These are phyloP conservation scores for Aureobasidium vineae DNA, from an alignment of 2,329 filamentous ascomycete genomes.

Conservation along the genomic window DNA sequence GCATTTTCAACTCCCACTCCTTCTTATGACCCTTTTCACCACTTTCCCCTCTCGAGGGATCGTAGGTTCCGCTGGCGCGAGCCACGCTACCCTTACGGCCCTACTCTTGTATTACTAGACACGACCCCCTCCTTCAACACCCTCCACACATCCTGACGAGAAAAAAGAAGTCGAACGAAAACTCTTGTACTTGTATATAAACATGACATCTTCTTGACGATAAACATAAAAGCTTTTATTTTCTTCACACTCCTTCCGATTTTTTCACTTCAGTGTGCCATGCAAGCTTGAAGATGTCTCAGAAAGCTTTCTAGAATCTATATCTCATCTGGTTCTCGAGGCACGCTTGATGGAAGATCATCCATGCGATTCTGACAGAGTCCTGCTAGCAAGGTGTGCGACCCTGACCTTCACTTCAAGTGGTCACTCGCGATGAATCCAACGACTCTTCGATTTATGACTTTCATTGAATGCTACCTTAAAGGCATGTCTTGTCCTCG, in stretches of 20 bases:
- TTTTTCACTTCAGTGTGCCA: neutral
- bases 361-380: neutral
- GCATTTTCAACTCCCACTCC: neutral
- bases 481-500: too few species aligned
- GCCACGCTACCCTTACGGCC: neutral
- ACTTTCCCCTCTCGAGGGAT: neutral
- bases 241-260: neutral
- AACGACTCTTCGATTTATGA: neutral
- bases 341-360: neutral
- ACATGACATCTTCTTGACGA: slow-evolving; percentile 15
- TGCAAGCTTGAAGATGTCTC: neutral
- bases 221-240: slow-evolving; percentile 3
- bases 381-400: neutral
- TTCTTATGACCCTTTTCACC: slow-evolving; percentile 12
- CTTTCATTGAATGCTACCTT: too few species aligned
- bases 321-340: neutral
- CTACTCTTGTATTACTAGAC: slow-evolving; percentile 19
- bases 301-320: neutral
- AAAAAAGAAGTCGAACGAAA: slow-evolving; percentile 22
- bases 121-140: slow-evolving; percentile 7
- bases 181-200: slow-evolving; percentile 24
- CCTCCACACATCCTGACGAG: slow-evolving; percentile 8
- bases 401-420: neutral
- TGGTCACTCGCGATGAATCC: neutral
- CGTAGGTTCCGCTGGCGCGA: slow-evolving; percentile 5